phyloP scores from a whole-genome alignment of 1,284 basidiomycete genomes.

The Tilletia setariae region DNA sequence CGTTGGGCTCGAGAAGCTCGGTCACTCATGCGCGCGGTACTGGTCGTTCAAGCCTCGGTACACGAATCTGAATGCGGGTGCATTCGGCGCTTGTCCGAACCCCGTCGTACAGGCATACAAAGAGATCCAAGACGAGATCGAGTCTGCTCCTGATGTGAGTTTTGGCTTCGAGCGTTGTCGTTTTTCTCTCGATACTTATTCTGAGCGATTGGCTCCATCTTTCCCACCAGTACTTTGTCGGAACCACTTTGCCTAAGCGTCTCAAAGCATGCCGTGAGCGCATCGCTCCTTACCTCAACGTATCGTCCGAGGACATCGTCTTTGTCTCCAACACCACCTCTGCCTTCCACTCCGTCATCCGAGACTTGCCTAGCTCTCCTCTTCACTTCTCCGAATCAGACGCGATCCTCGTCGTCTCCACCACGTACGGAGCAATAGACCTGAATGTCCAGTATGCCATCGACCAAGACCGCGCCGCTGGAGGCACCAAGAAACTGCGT shows the following conservation, averaged over 20 bases:
- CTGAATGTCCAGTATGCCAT: slow-evolving; percentile 36
- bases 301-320: slow-evolving; percentile 37
- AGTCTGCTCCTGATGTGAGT: slow-evolving; percentile 12
- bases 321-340: slow-evolving; percentile 50
- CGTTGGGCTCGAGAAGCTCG: slow-evolving; percentile 13
- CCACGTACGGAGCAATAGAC: slow-evolving; percentile 48
- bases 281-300: slow-evolving; percentile 11
- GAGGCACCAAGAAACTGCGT: slow-evolving; percentile 23
- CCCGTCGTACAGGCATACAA: slow-evolving; percentile 3
- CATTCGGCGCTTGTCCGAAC: slow-evolving; percentile 11
- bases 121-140: slow-evolving; percentile 14
- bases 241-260: background rate
- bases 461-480: background rate
- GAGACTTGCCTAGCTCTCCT: slow-evolving; percentile 30
- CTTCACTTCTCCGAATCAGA: slow-evolving; percentile 41
- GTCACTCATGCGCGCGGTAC: background rate
- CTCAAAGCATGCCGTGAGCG: background rate
- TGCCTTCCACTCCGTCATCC: slow-evolving; percentile 48
- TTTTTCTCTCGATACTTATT: too few species aligned
- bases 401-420: slow-evolving; percentile 38
- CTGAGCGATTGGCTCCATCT: background rate
- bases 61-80: slow-evolving; percentile 10
- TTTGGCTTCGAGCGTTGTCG: too few species aligned
- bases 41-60: slow-evolving; percentile 7
- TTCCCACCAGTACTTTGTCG: slow-evolving; percentile 8